Base-by-base conservation (phyloP, 495 filamentous ascomycete species). In the Talaromyces proteolyticus region DNA sequence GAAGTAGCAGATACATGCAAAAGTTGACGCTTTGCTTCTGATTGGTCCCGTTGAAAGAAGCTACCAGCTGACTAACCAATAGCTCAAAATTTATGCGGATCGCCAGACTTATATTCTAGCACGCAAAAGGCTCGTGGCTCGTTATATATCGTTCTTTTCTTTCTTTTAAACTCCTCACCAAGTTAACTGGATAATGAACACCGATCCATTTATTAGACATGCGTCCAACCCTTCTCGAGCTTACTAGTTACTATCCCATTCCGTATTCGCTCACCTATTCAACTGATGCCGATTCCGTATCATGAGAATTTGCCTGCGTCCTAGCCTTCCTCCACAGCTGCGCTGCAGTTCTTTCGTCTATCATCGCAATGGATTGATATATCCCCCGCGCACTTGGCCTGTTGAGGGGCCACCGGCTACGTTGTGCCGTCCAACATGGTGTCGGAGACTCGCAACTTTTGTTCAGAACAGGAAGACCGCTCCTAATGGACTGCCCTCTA, bases 271-370 rank as follows among this genome's bases (percentile, higher is more conserved):
- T 58, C 55, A 53, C 56, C 63, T 53, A 59, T 47, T 62, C 55
- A 46, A 50, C 47, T 49, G 58, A 51, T 50, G 51, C 60, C 50
- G 51, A 59, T 51, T 55, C 63, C 62, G 63, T 69, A 69, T 67
- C 72, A 75, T 75, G 72, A 72, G 64, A 66, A 60, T 58, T 63
- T 68, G 60, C 58, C 60, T 69, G 49, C 45, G 58, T 53, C 48
- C 67, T 66, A 58, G 66, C 56, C 63, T 57, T 57, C 62, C 67
- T 57, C 57, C 63, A 52, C 59, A 59, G 62, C 59, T 62, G 55
- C 59, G 62, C 57, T 62, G 62, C 54, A 58, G 62, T 55, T 50
- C 44, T 52, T 48, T 20, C 40, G 24, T 24, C 19, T 37, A 34
- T 52, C 34, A 29, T 20, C 46, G 19, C 25, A n/a, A 40, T 46